A percentile compares a stretch with the other conserved stretches of the same genome.
These are phyloP conservation scores for Tetrapisispora fleetii DNA, from an alignment of 805 yeast genomes.

Conservation along the genomic window DNA sequence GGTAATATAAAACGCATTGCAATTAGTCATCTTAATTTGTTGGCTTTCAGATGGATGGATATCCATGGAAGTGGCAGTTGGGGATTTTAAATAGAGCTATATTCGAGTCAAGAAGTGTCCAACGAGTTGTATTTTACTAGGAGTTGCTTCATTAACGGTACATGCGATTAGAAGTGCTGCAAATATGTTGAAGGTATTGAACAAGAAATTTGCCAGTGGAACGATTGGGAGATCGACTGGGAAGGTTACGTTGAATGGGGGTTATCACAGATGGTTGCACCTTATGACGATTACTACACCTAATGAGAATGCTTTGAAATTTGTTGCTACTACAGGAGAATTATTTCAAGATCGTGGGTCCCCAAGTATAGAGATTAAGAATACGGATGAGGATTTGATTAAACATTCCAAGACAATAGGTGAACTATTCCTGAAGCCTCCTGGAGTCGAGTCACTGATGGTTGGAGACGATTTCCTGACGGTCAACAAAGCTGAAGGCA, in stretches of 20 bases:
- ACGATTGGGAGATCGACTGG: not conserved
- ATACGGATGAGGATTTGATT: conserved; percentile 26
- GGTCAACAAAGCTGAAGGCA: conserved; percentile 55
- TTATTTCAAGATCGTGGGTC: conserved; percentile 25
- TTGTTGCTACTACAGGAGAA: conserved; percentile 35
- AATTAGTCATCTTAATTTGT: not conserved
- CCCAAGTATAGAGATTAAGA: conserved; percentile 27
- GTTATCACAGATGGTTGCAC: conserved; percentile 9
- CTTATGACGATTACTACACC: conserved; percentile 54
- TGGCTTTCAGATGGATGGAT: too few species aligned
- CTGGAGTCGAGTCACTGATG: conserved; percentile 53
- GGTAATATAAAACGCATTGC: not conserved
- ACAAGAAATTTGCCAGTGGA: not conserved
- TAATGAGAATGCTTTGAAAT: conserved; percentile 66
- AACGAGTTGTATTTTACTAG: too few species aligned
- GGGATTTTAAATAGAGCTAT: too few species aligned
- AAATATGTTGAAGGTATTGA: not conserved
- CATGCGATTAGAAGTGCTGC: not conserved
- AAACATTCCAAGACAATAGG: conserved; percentile 53
- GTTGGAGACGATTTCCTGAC: conserved; percentile 69
- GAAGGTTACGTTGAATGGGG: not conserved
- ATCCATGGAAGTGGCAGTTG: too few species aligned
- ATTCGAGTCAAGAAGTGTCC: too few species aligned
- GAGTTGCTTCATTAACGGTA: too few species aligned
- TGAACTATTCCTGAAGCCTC: conserved; percentile 42